A percentile compares a stretch with the other conserved stretches of the same genome.
Conservation (phyloP, 2,329 filamentous ascomycete species). For the Penicillium brasilianum region DNA sequence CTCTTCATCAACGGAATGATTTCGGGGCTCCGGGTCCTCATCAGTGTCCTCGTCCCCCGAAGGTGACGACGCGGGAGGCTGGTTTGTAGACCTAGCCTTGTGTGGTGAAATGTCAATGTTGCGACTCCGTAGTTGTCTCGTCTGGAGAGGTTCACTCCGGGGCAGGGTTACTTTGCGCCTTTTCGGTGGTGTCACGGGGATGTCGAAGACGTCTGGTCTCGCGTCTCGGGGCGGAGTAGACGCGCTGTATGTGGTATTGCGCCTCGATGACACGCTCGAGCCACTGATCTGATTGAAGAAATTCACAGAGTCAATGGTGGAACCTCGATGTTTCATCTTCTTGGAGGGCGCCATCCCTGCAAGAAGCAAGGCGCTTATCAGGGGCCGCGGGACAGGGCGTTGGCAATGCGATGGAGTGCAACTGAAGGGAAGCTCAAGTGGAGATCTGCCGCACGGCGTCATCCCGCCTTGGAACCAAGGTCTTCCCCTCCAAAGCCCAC, state of each 20-base stretch:
- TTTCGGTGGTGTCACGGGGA: slow-evolving; percentile 10
- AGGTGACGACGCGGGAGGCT: not conserved
- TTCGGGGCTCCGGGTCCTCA: not conserved
- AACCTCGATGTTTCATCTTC: slow-evolving; percentile 13
- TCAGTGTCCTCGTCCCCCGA: not conserved
- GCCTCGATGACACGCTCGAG: not conserved
- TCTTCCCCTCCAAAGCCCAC: slow-evolving; percentile 2
- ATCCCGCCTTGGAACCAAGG: slow-evolving; percentile 20
- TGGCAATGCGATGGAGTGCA: slow-evolving; percentile 7
- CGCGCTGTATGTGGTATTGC: not conserved
- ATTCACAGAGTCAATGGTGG: slow-evolving; percentile 10
- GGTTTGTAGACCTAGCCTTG: slow-evolving; percentile 1
- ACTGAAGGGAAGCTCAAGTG: slow-evolving; percentile 11
- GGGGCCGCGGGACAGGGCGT: not conserved
- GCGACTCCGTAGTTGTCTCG: not conserved
- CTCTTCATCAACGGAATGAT: not conserved
- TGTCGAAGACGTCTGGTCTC: slow-evolving; percentile 11
- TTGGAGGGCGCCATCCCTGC: slow-evolving; percentile 12
- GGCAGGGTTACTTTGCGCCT: not conserved
- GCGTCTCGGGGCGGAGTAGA: slow-evolving; percentile 12
- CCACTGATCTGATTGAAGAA: slow-evolving; percentile 19
- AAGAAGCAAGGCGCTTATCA: slow-evolving; percentile 3
- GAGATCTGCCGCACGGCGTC: slow-evolving; percentile 12
- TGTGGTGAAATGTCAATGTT: not conserved
- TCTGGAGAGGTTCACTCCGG: not conserved